A percentile compares a stretch with the other conserved stretches of the same genome.
Conservation (phyloP, 345 rosid species). For the Lenwebbia sp. region DNA sequence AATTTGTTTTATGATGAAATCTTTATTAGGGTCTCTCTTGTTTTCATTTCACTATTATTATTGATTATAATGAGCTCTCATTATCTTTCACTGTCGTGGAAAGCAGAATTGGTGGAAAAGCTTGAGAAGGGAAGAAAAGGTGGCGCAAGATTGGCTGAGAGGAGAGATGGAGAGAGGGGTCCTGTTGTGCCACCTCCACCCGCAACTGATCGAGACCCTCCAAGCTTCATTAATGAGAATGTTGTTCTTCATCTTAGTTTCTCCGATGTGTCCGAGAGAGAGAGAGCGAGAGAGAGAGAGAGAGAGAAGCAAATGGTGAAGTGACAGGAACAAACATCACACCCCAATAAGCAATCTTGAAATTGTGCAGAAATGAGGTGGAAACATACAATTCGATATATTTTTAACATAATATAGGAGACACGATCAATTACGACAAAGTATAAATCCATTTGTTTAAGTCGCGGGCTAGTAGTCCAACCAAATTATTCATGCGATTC, state of each 20-base stretch:
- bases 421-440: not conserved
- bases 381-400: not conserved
- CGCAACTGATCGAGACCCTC: constrained; percentile 42
- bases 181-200: constrained; percentile 24
- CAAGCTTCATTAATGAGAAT: not conserved
- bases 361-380: constrained; percentile 7
- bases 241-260: not conserved
- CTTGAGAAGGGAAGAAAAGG: constrained; percentile 25
- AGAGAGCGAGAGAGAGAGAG: not conserved
- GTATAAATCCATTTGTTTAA: not conserved
- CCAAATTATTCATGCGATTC: not conserved
- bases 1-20: not conserved
- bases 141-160: constrained; percentile 24
- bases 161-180: not conserved
- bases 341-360: constrained; percentile 13
- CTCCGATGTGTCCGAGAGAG: not conserved
- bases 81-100: constrained; percentile 25
- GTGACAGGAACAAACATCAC: constrained; percentile 13
- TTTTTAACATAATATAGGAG: not conserved
- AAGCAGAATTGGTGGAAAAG: constrained; percentile 53
- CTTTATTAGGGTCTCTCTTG: not conserved
- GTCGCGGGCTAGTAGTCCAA: not conserved
- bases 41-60: not conserved
- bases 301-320: not conserved
- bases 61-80: constrained; percentile 25